These are phyloP conservation scores for Neltuma alba DNA, from an alignment of 306 rosid species.

Conservation along the genomic window DNA sequence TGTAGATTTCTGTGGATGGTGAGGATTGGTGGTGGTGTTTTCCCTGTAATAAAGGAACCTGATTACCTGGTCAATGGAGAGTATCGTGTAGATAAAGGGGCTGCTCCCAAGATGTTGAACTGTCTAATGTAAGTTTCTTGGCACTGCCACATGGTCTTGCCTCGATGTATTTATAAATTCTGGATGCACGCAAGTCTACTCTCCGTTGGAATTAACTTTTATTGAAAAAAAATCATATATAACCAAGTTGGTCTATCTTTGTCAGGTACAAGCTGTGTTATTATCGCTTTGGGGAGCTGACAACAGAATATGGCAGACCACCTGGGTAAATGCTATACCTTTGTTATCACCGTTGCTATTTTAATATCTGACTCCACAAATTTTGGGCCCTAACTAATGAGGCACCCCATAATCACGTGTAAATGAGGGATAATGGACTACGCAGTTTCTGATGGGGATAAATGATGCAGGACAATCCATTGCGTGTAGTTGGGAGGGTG, in stretches of 20 bases:
- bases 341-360: conserved; percentile 13
- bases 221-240: neutral
- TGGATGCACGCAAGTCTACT: conserved; percentile 13
- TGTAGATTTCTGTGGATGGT: conserved; percentile 98
- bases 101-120: conserved; percentile 99
- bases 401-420: neutral
- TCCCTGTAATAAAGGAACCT: conserved; percentile 96
- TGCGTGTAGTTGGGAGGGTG: neutral
- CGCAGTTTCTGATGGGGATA: neutral
- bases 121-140: conserved; percentile 89
- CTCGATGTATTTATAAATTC: conserved; percentile 27
- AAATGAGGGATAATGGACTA: neutral
- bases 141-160: conserved; percentile 14
- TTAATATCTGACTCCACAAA: neutral
- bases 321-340: conserved; percentile 72
- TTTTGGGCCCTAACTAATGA: neutral
- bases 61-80: conserved; percentile 98
- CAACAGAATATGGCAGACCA: conserved; percentile 97
- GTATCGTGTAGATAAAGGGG: conserved; percentile 99
- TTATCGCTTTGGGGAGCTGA: conserved; percentile 96
- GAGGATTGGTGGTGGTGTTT: conserved; percentile 98
- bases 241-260: conserved; percentile 25
- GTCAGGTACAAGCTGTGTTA: conserved; percentile 92
- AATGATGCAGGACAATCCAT: neutral
- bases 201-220: neutral